phyloP scores from a whole-genome alignment of 108 stramenopile species.

The Stephanodiscus triporus region DNA sequence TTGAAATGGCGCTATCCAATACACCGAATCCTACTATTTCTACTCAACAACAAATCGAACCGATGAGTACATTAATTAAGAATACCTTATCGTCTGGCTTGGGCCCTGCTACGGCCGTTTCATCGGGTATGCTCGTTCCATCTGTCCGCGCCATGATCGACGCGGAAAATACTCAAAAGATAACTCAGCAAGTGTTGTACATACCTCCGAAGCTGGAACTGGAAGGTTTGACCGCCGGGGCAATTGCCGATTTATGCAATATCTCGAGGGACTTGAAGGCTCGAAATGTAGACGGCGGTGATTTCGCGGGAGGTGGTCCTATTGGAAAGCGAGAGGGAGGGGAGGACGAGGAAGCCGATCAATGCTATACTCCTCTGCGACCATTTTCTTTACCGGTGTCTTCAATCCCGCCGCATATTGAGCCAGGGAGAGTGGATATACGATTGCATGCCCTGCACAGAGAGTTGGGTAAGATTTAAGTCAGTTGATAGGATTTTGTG shows the following conservation, averaged over 20 bases:
- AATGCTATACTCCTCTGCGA: conserved; percentile 45
- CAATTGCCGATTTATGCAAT: conserved; percentile 51
- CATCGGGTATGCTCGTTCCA: conserved; percentile 42
- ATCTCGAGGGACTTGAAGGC: conserved; percentile 38
- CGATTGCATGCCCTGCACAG: conserved; percentile 47
- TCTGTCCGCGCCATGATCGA: conserved; percentile 53
- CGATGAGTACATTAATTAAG: not conserved
- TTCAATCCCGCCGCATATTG: conserved; percentile 48
- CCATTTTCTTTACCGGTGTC: conserved; percentile 45
- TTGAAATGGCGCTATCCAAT: not conserved
- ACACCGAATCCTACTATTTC: not conserved
- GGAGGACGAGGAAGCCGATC: conserved; percentile 29
- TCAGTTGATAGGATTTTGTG: not conserved
- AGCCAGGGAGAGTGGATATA: conserved; percentile 55
- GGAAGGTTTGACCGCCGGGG: conserved; percentile 49
- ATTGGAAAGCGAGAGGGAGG: not conserved
- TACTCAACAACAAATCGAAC: conserved; percentile 7
- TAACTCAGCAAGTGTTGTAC: not conserved
- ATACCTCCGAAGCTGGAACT: conserved; percentile 39
- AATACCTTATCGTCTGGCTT: conserved; percentile 5
- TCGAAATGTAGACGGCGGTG: conserved; percentile 48
- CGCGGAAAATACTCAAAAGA: conserved; percentile 28
- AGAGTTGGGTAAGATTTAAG: conserved; percentile 39
- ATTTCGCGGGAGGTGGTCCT: conserved; percentile 30
- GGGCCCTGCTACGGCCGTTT: conserved; percentile 33